Percentiles rank a stretch among this genome's conserved stretches.
phyloP scores from a whole-genome alignment of 371 early-diverging fungal genomes.

The Mortierella sp. region DNA sequence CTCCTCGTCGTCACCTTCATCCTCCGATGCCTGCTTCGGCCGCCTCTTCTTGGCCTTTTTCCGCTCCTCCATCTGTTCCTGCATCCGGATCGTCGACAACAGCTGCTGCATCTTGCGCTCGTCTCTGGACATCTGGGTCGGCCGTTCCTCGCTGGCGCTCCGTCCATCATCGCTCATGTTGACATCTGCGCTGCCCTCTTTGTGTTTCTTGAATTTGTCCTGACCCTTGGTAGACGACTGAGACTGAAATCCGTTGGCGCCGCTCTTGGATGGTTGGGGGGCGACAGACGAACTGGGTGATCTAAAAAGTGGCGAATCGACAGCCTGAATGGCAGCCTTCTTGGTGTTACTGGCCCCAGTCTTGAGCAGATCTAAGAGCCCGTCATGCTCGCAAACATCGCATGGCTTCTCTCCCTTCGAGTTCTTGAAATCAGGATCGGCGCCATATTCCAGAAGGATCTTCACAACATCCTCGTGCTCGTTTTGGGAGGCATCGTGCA shows the following conservation, averaged over 20 bases:
- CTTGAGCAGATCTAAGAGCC: slow-evolving; percentile 43
- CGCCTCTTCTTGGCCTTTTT: slow-evolving; percentile 44
- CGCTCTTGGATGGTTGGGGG: slow-evolving; percentile 19
- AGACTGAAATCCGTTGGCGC: slow-evolving; percentile 29
- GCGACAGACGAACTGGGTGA: slow-evolving; percentile 25
- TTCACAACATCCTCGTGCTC: slow-evolving; percentile 75
- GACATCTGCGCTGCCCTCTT: slow-evolving; percentile 53
- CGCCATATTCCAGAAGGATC: slow-evolving; percentile 74
- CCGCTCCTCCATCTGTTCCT: slow-evolving; percentile 58
- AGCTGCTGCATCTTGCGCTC: slow-evolving; percentile 79
- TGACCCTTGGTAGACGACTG: not conserved
- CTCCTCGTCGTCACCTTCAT: slow-evolving; percentile 57
- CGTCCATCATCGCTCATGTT: slow-evolving; percentile 37
- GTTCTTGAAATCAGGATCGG: slow-evolving; percentile 70
- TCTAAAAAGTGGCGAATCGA: slow-evolving; percentile 39
- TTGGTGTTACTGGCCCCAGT: slow-evolving; percentile 63
- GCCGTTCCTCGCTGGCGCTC: slow-evolving; percentile 38
- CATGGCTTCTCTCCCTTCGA: slow-evolving; percentile 67
- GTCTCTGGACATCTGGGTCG: slow-evolving; percentile 68
- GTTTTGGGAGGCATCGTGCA: slow-evolving; percentile 85
- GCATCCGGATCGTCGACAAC: slow-evolving; percentile 67
- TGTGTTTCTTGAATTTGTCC: slow-evolving; percentile 48
- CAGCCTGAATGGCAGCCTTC: slow-evolving; percentile 55
- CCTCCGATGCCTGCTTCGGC: slow-evolving; percentile 36
- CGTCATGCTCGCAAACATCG: slow-evolving; percentile 66